These are phyloP conservation scores for Rhizopogon vulgaris DNA, from an alignment of 768 basidiomycete genomes.

Conservation along the genomic window DNA sequence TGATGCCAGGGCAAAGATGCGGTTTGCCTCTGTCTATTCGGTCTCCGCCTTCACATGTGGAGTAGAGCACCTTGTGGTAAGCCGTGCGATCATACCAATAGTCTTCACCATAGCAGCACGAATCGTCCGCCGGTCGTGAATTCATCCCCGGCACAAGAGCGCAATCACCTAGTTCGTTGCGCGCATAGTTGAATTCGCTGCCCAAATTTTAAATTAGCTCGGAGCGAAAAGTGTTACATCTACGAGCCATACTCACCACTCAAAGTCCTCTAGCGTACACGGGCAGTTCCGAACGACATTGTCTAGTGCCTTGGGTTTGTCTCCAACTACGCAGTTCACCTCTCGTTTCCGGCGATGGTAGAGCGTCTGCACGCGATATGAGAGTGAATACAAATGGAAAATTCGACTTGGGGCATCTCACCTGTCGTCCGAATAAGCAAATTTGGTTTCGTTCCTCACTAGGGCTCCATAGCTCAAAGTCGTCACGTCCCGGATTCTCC, in stretches of 20 bases:
- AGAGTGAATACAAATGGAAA: background rate
- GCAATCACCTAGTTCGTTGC: constrained; percentile 64
- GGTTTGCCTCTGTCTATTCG: constrained; percentile 68
- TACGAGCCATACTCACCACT: constrained; percentile 62
- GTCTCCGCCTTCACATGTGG: constrained; percentile 75
- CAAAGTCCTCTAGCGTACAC: constrained; percentile 77
- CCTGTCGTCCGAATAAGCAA: constrained; percentile 92
- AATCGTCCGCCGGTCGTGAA: constrained; percentile 55
- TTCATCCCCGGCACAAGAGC: constrained; percentile 67
- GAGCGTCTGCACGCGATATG: constrained; percentile 49
- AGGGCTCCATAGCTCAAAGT: constrained; percentile 97
- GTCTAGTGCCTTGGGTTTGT: constrained; percentile 46
- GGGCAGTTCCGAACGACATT: constrained; percentile 63
- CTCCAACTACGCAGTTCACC: constrained; percentile 79
- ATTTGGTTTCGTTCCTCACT: constrained; percentile 81
- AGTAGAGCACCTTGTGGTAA: constrained; percentile 88
- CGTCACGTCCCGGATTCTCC: constrained; percentile 75
- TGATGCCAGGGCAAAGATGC: constrained; percentile 81
- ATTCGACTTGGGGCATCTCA: constrained; percentile 20
- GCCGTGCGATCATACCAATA: constrained; percentile 94
- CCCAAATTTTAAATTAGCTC: background rate
- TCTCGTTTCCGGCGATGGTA: constrained; percentile 85
- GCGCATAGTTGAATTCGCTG: constrained; percentile 91
- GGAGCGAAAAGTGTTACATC: background rate
- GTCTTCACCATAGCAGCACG: constrained; percentile 56